Evolutionary conservation across 1,139 yeast species (phyloP).

Genomic region (Blastobotrys arbuscula): DNA sequence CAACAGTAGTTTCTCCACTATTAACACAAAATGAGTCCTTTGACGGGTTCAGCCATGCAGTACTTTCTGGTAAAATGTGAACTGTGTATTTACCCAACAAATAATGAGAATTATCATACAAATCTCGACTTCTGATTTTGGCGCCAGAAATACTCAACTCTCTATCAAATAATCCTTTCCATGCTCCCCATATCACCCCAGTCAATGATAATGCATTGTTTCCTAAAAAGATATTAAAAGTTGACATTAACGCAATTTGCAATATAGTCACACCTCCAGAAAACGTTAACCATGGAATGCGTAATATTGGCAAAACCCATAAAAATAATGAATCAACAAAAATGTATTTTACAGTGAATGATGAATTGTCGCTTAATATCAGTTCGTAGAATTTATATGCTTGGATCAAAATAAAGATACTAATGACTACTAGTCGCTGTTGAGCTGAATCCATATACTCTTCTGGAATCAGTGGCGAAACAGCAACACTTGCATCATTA

Average conservation of each 20-base stretch:
- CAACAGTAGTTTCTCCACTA: slow-evolving; percentile 30
- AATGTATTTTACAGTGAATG: slow-evolving; percentile 63
- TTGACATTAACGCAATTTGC: slow-evolving; percentile 34
- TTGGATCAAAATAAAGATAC: slow-evolving; percentile 68
- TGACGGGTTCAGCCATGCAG: slow-evolving; percentile 78
- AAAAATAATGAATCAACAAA: slow-evolving; percentile 66
- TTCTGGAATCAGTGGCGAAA: slow-evolving; percentile 34
- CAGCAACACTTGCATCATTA: not conserved
- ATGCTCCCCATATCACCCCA: slow-evolving; percentile 42
- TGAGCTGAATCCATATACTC: slow-evolving; percentile 62
- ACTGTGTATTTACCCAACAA: slow-evolving; percentile 82
- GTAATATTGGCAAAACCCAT: slow-evolving; percentile 64
- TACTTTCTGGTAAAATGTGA: slow-evolving; percentile 85
- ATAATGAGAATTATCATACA: slow-evolving; percentile 62
- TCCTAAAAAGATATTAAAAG: slow-evolving; percentile 38
- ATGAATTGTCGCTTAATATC: slow-evolving; percentile 34
- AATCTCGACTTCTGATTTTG: slow-evolving; percentile 36
- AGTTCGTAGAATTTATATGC: slow-evolving; percentile 78
- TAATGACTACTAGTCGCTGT: slow-evolving; percentile 62
- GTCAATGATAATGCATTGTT: slow-evolving; percentile 42
- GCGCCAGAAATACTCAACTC: slow-evolving; percentile 68
- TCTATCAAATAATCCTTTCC: slow-evolving; percentile 47
- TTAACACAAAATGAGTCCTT: slow-evolving; percentile 55
- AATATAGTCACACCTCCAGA: slow-evolving; percentile 34
- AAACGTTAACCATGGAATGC: slow-evolving; percentile 68